These are phyloP conservation scores for Naganishia sp. DNA, from an alignment of 1,284 basidiomycete species.

Conservation along the genomic window DNA sequence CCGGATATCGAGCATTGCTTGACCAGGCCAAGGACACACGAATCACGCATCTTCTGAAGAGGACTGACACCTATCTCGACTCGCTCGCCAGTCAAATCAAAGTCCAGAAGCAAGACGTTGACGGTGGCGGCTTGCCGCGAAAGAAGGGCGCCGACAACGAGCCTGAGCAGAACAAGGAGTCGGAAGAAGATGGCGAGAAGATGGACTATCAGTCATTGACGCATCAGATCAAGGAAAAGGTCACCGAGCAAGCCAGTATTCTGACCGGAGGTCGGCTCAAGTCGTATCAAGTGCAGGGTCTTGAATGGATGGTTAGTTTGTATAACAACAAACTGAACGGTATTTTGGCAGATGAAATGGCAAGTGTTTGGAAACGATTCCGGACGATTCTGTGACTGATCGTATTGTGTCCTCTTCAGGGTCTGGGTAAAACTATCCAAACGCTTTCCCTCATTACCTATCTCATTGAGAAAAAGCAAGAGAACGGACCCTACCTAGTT, in stretches of 20 bases:
- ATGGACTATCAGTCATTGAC: slow-evolving; percentile 98
- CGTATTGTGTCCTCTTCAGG: slow-evolving; percentile 58
- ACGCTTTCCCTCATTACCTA: slow-evolving; percentile 96
- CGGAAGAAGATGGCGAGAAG: slow-evolving; percentile 71
- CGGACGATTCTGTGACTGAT: slow-evolving; percentile 67
- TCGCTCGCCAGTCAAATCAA: slow-evolving; percentile 91
- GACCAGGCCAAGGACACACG: slow-evolving; percentile 99
- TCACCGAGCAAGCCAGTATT: slow-evolving; percentile 78
- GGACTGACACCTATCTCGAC: slow-evolving; percentile 94
- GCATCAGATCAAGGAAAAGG: slow-evolving; percentile 86
- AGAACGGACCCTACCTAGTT: slow-evolving; percentile 93
- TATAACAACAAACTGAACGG: slow-evolving; percentile 92
- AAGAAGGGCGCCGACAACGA: slow-evolving; percentile 64
- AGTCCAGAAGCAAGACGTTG: slow-evolving; percentile 84
- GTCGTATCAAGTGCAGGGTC: slow-evolving; percentile 89
- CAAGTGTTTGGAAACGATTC: slow-evolving; percentile 44
- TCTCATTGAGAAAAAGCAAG: slow-evolving; percentile 88
- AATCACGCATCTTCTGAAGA: slow-evolving; percentile 92
- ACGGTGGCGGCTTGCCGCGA: slow-evolving; percentile 51
- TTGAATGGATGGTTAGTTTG: slow-evolving; percentile 95
- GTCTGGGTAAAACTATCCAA: slow-evolving; percentile 93
- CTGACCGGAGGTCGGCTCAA: slow-evolving; percentile 84
- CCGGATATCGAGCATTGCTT: slow-evolving; percentile 98
- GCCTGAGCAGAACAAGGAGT: slow-evolving; percentile 70
- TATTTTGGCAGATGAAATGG: slow-evolving; percentile 93